These are phyloP conservation scores for Acanthamoeba royreba DNA, from an alignment of 208 protist species.

Conservation along the genomic window DNA sequence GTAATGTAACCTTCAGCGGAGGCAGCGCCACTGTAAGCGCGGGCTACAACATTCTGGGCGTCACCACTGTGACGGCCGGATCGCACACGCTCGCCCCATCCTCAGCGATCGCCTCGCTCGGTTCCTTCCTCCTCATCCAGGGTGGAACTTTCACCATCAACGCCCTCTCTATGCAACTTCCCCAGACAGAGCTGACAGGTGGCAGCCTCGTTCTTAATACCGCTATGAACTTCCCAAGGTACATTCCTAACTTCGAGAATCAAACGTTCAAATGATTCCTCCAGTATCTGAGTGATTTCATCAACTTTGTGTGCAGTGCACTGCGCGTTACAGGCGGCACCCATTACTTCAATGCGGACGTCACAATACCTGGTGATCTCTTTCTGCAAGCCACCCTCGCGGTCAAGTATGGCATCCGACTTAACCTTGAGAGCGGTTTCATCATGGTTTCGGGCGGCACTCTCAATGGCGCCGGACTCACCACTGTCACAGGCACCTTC, in stretches of 20 bases:
- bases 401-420: neutral
- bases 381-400: neutral
- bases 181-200: neutral
- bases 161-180: neutral
- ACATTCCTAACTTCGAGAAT: too few species aligned
- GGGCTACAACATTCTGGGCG: neutral
- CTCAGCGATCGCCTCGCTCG: neutral
- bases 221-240: neutral
- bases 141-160: slow-evolving; percentile 7
- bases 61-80: neutral
- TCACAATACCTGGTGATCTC: slow-evolving; percentile 21
- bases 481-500: slow-evolving; percentile 19
- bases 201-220: slow-evolving; percentile 37
- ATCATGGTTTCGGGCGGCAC: neutral
- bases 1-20: neutral
- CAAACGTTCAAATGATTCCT: too few species aligned
- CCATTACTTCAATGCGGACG: slow-evolving; percentile 19
- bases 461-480: neutral
- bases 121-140: neutral
- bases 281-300: too few species aligned
- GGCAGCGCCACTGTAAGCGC: neutral
- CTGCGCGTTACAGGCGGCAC: neutral
- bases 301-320: too few species aligned
- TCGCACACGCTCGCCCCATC: neutral
- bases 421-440: neutral